These are phyloP conservation scores for Oryza meyeriana DNA, from an alignment of 176 grass and related monocot species.

Conservation along the genomic window DNA sequence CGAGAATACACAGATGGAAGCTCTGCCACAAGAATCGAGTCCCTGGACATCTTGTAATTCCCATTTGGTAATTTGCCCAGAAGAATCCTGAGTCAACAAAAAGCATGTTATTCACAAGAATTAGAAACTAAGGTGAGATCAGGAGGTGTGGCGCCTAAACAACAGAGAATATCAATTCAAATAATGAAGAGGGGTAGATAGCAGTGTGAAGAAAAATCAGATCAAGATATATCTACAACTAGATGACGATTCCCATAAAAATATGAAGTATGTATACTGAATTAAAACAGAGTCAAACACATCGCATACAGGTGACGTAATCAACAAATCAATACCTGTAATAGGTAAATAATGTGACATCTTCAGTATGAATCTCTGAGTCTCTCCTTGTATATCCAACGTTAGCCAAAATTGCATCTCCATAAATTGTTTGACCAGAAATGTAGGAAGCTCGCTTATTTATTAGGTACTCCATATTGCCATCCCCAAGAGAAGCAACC, in stretches of 20 bases:
- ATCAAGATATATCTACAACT: not conserved
- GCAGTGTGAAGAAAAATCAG: not conserved
- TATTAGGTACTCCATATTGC: slow-evolving; percentile 27
- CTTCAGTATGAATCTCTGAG: slow-evolving; percentile 59
- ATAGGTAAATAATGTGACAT: slow-evolving; percentile 74
- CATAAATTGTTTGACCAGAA: slow-evolving; percentile 89
- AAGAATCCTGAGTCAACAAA: slow-evolving; percentile 64
- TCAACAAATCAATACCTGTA: slow-evolving; percentile 57
- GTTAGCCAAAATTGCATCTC: slow-evolving; percentile 86
- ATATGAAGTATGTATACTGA: not conserved
- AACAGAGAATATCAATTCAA: slow-evolving; percentile 3
- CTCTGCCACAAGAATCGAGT: slow-evolving; percentile 72
- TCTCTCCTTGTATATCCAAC: slow-evolving; percentile 83
- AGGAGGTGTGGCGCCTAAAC: not conserved
- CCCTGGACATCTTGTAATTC: slow-evolving; percentile 73
- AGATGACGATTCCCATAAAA: slow-evolving; percentile 22
- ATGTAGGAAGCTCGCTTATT: slow-evolving; percentile 83
- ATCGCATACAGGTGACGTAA: slow-evolving; percentile 21
- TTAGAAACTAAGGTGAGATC: slow-evolving; percentile 15
- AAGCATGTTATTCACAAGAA: slow-evolving; percentile 36
- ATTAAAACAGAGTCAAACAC: slow-evolving; percentile 9
- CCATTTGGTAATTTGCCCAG: slow-evolving; percentile 77
- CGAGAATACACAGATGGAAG: slow-evolving; percentile 68
- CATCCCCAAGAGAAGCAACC: slow-evolving; percentile 26
- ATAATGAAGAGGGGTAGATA: not conserved